Evolutionary conservation across 768 basidiomycete species (phyloP).

Genomic region (Sarcodon aspratus): DNA sequence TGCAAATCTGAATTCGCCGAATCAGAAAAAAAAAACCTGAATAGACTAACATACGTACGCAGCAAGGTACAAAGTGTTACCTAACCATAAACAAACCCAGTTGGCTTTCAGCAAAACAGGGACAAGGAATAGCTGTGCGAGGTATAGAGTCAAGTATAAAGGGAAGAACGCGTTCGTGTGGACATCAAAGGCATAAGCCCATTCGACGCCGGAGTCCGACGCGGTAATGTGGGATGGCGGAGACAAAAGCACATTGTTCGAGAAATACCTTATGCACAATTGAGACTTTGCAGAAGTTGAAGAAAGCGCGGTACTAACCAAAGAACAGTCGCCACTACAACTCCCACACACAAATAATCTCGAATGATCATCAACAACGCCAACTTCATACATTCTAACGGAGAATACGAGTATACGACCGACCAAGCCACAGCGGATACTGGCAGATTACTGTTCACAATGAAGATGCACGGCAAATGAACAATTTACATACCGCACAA

Average conservation of each 20-base stretch:
- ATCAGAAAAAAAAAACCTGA: not conserved
- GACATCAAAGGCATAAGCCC: constrained; percentile 94
- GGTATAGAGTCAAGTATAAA: constrained; percentile 79
- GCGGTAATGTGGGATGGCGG: constrained; percentile 64
- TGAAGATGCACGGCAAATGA: not conserved
- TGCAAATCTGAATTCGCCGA: constrained; percentile 41
- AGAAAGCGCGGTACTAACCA: constrained; percentile 37
- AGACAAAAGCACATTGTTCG: constrained; percentile 60
- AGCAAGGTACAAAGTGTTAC: constrained; percentile 84
- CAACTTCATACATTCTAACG: constrained; percentile 45
- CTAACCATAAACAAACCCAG: constrained; percentile 91
- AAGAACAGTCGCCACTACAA: constrained; percentile 61
- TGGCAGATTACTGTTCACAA: constrained; percentile 17
- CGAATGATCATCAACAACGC: constrained; percentile 78
- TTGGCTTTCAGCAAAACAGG: constrained; percentile 74
- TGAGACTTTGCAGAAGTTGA: not conserved
- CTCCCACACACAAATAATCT: constrained; percentile 76
- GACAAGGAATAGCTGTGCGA: constrained; percentile 79
- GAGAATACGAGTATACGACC: constrained; percentile 60
- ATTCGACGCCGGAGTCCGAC: constrained; percentile 69
- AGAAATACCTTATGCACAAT: constrained; percentile 38
- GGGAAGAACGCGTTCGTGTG: constrained; percentile 98
- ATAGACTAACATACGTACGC: constrained; percentile 38
- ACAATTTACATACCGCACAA: constrained; percentile 46
- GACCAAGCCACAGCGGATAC: constrained; percentile 83